Evolutionary conservation across 2,329 filamentous ascomycete genomes (phyloP).

Genomic region (Pseudofabraea citricarpa): DNA sequence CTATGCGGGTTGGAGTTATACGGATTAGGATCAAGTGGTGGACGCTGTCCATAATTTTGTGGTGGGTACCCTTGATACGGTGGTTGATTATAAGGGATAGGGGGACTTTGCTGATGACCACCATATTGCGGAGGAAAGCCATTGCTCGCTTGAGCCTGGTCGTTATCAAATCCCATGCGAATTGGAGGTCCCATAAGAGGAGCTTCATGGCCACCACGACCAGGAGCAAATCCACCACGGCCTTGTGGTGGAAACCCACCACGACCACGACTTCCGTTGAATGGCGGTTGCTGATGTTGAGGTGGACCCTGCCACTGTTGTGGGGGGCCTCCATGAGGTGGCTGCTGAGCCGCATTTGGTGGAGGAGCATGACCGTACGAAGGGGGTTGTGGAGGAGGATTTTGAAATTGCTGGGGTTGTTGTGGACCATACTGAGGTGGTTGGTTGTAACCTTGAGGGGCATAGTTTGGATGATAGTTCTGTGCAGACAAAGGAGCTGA

Average conservation of each 20-base stretch:
- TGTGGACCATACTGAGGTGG: conserved; percentile 33
- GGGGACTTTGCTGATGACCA: conserved; percentile 26
- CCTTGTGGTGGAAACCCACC: conserved; percentile 9
- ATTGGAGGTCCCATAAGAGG: conserved; percentile 51
- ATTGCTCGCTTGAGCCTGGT: conserved; percentile 41
- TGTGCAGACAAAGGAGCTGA: conserved; percentile 42
- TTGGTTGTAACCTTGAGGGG: conserved; percentile 47
- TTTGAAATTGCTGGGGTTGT: conserved; percentile 24
- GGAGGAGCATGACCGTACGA: conserved; percentile 30
- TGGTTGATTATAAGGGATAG: conserved; percentile 26
- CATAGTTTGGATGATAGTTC: conserved; percentile 56
- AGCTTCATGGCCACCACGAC: conserved; percentile 36
- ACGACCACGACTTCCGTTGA: conserved; percentile 21
- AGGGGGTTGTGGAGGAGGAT: conserved; percentile 20
- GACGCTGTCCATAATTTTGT: conserved; percentile 29
- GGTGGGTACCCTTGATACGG: conserved; percentile 34
- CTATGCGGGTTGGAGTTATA: conserved; percentile 33
- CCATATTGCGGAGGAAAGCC: conserved; percentile 33
- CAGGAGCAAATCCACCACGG: conserved; percentile 30
- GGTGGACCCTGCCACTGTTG: conserved; percentile 37
- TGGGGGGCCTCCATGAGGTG: conserved; percentile 29
- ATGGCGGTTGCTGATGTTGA: conserved; percentile 35
- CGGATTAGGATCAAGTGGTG: conserved; percentile 27
- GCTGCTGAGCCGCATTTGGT: conserved; percentile 25
- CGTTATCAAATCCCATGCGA: conserved; percentile 48